Evolutionary conservation across 2,329 filamentous ascomycete genomes (phyloP).

Genomic region (Coleophoma cylindrospora): DNA sequence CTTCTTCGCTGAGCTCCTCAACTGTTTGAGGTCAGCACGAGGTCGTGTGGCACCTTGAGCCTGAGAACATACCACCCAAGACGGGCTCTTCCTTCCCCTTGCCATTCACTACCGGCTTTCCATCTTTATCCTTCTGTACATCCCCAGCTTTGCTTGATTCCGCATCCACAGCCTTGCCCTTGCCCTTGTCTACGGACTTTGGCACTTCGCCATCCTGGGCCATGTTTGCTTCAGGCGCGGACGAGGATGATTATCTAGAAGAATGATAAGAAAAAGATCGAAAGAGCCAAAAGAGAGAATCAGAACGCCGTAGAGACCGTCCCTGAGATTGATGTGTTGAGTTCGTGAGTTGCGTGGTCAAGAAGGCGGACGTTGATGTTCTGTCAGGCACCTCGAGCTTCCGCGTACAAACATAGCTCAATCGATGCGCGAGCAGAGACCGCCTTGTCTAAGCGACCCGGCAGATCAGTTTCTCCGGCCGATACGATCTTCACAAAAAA

Average conservation of each 20-base stretch:
- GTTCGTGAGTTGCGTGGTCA: conserved; percentile 23
- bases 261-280: not conserved
- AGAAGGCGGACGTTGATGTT: conserved; percentile 16
- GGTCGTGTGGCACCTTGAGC: conserved; percentile 7
- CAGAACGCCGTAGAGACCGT: not conserved
- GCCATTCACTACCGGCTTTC: conserved; percentile 64
- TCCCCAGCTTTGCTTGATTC: conserved; percentile 58
- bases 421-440: conserved; percentile 11
- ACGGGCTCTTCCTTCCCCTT: conserved; percentile 64
- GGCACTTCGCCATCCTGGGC: conserved; percentile 88
- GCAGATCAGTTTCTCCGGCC: conserved; percentile 9
- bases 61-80: conserved; percentile 30
- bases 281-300: not conserved
- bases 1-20: conserved; percentile 96
- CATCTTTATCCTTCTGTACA: conserved; percentile 60
- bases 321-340: conserved; percentile 1
- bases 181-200: conserved; percentile 87
- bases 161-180: conserved; percentile 77
- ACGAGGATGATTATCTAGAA: conserved; percentile 1
- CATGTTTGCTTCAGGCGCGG: conserved; percentile 52
- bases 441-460: conserved; percentile 13
- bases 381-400: conserved; percentile 23
- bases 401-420: conserved; percentile 22
- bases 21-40: conserved; percentile 36
- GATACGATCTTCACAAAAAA: conserved; percentile 2